These are phyloP conservation scores for Neurospora crassa DNA, from an alignment of 2,329 filamentous ascomycete genomes.

Conservation along the genomic window DNA sequence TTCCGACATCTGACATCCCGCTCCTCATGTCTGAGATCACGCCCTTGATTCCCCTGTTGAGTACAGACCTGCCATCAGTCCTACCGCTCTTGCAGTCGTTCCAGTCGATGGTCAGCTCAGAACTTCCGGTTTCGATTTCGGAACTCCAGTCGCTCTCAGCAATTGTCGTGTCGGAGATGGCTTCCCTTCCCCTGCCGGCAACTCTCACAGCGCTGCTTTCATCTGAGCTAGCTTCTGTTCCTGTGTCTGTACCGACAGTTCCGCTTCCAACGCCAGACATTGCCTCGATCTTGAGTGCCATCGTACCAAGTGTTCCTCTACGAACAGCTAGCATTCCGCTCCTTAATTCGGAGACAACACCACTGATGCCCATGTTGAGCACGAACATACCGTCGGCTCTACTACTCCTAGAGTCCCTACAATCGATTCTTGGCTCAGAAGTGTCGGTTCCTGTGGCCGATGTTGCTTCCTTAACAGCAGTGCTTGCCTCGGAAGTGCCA, in stretches of 20 bases:
- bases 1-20: conserved; percentile 1
- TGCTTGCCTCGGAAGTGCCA: conserved; percentile 2
- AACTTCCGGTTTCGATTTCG: conserved; percentile 1
- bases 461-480: background rate
- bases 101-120: conserved; percentile 5
- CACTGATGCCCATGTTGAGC: background rate
- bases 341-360: background rate
- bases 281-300: background rate
- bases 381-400: conserved; percentile 2
- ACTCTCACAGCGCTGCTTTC: background rate
- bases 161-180: conserved; percentile 1
- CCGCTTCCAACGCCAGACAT: background rate
- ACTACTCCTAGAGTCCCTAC: conserved; percentile 3
- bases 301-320: background rate
- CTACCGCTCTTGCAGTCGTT: conserved; percentile 4
- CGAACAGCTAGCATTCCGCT: background rate
- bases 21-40: conserved; percentile 5
- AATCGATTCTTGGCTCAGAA: conserved; percentile 6
- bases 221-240: background rate
- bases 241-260: background rate
- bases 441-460: background rate
- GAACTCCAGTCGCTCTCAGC: conserved; percentile 2
- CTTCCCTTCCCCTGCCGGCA: conserved; percentile 1
- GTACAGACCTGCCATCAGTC: conserved; percentile 2
- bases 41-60: conserved; percentile 3